Base-by-base conservation (phyloP, 176 grass and related monocot genomes). In the Pharus latifolius region DNA sequence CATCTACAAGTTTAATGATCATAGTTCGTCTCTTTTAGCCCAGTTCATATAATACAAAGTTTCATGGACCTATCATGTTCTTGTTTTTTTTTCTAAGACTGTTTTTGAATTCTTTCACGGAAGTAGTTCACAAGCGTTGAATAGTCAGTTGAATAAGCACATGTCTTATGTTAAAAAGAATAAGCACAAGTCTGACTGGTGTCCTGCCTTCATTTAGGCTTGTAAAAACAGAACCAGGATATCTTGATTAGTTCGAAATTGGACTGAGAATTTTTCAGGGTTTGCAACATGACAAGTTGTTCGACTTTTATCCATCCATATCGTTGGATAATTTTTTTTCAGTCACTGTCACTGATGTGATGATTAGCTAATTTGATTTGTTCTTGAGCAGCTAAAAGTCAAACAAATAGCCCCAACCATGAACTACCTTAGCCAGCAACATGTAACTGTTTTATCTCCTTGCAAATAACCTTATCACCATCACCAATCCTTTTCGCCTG, bases 321-420 rank as follows among this genome's bases (percentile, higher is more conserved):
- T 12, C 49, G 16, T 6, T 2, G 23, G 33, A 23, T 25, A 47
- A 31, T 25, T 23, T 76, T 25, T 23, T 76, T 65, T 32, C 35
- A 33, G 67, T 80, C 57, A 11, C 67, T 18, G 27, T 80, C 77
- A 26, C 33, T 34, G 58, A 63, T 43, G 12, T 16, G 17, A 7
- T 44, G 11, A 56, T 18, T 69, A 28, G 18, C n/a, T 2, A 1
- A 15, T 27, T 60, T 19, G 6, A 65, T 48, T 73, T 35, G 30
- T 28, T 47, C 27, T 27, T 61, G 34, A 56, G 71, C 44, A 54
- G 54, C 80, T 37, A 1, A 46, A 83, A 72, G 56, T 83, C 65
- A 83, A 54, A 38, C 11, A 25, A 46, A 42, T 4, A 62, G 24
- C 4, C 38, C 13, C 37, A 1, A 6, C 63, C 38, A 80, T 80